Base-by-base conservation (phyloP, 352 stramenopile species). In the Pythium dissimile region DNA sequence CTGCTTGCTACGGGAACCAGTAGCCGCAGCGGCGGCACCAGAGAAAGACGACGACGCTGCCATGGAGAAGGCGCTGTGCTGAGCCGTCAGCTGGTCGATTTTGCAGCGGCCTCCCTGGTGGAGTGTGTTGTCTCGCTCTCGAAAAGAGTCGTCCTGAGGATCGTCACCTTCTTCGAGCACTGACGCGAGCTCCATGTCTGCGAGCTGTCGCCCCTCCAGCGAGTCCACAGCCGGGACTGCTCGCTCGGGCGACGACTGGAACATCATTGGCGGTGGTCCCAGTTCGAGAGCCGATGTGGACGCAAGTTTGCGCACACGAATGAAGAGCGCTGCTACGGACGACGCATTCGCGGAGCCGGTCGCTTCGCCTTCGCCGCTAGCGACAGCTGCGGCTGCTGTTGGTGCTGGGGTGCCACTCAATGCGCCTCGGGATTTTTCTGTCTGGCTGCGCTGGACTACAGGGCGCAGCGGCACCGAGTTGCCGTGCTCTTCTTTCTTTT, bases 301-400 rank as follows among this genome's bases (percentile, higher is more conserved):
- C 16, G 55, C 46, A 12, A 63, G 43, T 39, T 63, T 63, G 38
- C 55, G 55, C 35, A 63, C 42, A 30, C 55, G 55, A 23, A 63
- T 63, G 30, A 37, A 51, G 11, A 63, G 38, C 37, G 55, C 46
- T 28, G 38, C 45, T 8, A 63, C 37, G 4, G 54, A 31, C 16
- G 42, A 42, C 8, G 38, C 0, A 23, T 18, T 9, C 23, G 13
- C 26, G 1, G 23, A 11, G 24, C 13, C 16, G 26, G 24, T 32
- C n/a, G n/a, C n/a, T n/a, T n/a, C n/a, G 16, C 9, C 34, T 24
- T 32, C 31, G 12, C 7, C 37, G 27, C n/a, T 21, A 10, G 26
- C 45, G 18, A 21, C 43, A 15, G n/a, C 28, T 41, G 7, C n/a
- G 8, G 7, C 21, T 32, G 41, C 23, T 27, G 20, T 21, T 37